Base-by-base conservation (phyloP, 768 basidiomycete species). In the Tylopilus intermedius region DNA sequence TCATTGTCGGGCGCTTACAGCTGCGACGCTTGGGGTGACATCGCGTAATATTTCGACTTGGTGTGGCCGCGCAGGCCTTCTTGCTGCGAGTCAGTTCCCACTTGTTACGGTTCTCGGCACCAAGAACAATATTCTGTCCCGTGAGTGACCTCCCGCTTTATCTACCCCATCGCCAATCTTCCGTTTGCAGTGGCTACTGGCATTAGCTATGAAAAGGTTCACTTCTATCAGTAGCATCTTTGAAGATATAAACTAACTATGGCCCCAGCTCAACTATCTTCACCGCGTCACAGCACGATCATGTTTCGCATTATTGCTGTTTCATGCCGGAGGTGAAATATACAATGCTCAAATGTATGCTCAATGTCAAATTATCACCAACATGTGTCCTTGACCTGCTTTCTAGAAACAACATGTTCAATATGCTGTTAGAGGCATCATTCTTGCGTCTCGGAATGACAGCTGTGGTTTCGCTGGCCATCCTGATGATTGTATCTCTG, bases 271-370 rank as follows among this genome's bases (percentile, higher is more conserved):
- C 2, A 76, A 74, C 52, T 72, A 61, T 22, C 32, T 73, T 4
- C 82, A 84, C 59, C 75, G 81, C 4, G 74, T 79, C 54, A 61
- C 69, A 1, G 79, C 79, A 10, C 73, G 82, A 3, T 68, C 73
- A 2, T 64, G 79, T 29, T 72, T 76, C 38, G 66, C 76, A 26
- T 53, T 84, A 26, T 62, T 77, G 1, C 76, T 80, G 69, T 62
- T 82, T 22, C 82, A 84, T 57, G 74, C 60, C 2, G 67, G 71
- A 30, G 50, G 58, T 7, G 29, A 65, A 50, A 10, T 58, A 18
- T 59, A 53, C 21, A 13, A 2, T 4, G 0, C n/a, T 3, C 3
- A 5, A 22, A 18, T 10, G 66, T 66, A 59, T 2, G 55, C 13
- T 8, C 0, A 13, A 33, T 35, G 3, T 27, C 9, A 6, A 13